Evolutionary conservation across 257 asterid genomes (phyloP).

Genomic region (Apocynum venetum): DNA sequence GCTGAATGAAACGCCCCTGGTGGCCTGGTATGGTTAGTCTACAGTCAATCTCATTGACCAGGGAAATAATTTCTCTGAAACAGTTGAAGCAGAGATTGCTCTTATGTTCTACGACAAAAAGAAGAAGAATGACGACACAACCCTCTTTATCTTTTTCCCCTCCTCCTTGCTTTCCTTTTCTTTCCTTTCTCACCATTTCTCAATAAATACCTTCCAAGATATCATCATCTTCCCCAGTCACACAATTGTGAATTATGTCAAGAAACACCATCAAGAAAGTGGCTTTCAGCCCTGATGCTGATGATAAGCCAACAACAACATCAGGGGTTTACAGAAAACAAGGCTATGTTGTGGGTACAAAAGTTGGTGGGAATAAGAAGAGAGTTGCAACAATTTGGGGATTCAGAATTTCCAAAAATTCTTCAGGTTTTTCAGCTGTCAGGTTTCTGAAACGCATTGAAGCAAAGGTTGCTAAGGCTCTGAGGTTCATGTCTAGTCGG

Average conservation of each 20-base stretch:
- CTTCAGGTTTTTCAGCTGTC: constrained; percentile 29
- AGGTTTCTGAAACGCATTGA: constrained; percentile 51
- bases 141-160: constrained; percentile 6
- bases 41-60: constrained; percentile 18
- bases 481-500: constrained; percentile 34
- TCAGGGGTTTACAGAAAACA: constrained; percentile 10
- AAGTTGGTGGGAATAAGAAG: constrained; percentile 30
- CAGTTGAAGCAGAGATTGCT: constrained; percentile 6
- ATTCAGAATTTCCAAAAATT: constrained; percentile 33
- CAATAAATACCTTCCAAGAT: constrained; percentile 41
- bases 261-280: constrained; percentile 37
- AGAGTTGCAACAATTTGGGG: constrained; percentile 25
- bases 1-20: constrained; percentile 1
- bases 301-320: constrained; percentile 14
- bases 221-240: constrained; percentile 18
- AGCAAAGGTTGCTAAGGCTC: constrained; percentile 46
- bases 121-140: constrained; percentile 1
- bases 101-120: neutral
- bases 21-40: constrained; percentile 7
- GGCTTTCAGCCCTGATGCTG: constrained; percentile 37
- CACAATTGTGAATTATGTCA: neutral
- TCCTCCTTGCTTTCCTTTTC: neutral
- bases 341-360: constrained; percentile 8
- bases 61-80: constrained; percentile 3
- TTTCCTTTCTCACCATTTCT: constrained; percentile 16